Conservation (phyloP, 768 basidiomycete species). For the Tulasnella sp. region DNA sequence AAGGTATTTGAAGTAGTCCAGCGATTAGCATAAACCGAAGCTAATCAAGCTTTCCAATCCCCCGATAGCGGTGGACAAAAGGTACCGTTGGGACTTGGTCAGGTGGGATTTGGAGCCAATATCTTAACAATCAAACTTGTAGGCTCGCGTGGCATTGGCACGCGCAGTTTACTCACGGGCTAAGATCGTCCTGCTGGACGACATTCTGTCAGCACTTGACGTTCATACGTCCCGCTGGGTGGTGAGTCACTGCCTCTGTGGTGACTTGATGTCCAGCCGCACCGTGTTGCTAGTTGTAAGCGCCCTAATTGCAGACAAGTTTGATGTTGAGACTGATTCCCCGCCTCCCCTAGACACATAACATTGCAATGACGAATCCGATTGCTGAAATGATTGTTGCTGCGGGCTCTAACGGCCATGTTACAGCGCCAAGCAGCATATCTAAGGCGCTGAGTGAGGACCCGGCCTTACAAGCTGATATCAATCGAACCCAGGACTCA, state of each 20-base stretch:
- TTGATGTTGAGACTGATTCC: background rate
- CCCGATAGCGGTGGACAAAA: conserved; percentile 42
- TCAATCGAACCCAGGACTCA: conserved; percentile 19
- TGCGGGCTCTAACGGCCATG: conserved; percentile 41
- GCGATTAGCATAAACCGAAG: background rate
- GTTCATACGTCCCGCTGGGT: conserved; percentile 43
- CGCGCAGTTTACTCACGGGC: conserved; percentile 52
- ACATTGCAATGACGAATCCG: conserved; percentile 41
- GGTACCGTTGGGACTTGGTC: no score
- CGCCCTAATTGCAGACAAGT: background rate
- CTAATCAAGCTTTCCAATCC: background rate
- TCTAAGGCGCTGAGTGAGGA: conserved; percentile 37
- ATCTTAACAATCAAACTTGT: conserved; percentile 23
- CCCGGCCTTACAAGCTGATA: conserved; percentile 26
- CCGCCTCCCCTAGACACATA: conserved; percentile 35
- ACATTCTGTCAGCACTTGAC: conserved; percentile 56
- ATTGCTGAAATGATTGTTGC: conserved; percentile 49
- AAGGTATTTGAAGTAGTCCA: conserved; percentile 23
- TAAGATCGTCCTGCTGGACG: conserved; percentile 56
- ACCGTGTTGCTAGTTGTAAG: conserved; percentile 31
- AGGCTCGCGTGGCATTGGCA: conserved; percentile 42
- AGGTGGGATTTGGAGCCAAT: background rate
- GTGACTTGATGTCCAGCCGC: conserved; percentile 26
- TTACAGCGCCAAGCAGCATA: conserved; percentile 39
- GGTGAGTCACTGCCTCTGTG: conserved; percentile 29